Conservation (phyloP, 495 filamentous ascomycete genomes). For the Xylaria acuta region DNA sequence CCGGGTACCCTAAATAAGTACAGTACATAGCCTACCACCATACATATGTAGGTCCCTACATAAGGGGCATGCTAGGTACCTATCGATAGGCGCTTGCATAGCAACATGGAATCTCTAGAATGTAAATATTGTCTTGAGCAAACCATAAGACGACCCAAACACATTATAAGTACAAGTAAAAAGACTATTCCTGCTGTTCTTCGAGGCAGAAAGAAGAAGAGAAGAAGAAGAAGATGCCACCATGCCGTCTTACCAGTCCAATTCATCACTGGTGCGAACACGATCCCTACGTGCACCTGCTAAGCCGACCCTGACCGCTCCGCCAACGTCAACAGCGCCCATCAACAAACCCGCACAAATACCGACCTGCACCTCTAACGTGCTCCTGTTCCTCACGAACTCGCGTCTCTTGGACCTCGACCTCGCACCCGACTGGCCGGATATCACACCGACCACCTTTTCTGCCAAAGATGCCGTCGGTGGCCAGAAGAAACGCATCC, state of each 20-base stretch:
- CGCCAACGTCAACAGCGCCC: constrained; percentile 28
- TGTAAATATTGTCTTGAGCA: constrained; percentile 6
- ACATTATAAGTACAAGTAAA: not conserved
- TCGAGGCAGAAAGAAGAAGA: not conserved
- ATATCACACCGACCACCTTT: constrained; percentile 67
- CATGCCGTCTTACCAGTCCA: constrained; percentile 39
- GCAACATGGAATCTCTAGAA: constrained; percentile 1
- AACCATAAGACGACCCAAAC: not conserved
- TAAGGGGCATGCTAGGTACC: not conserved
- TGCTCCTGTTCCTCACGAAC: constrained; percentile 78
- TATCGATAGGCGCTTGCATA: constrained; percentile 10
- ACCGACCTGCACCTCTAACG: constrained; percentile 53
- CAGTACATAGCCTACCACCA: not conserved
- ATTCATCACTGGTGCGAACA: constrained; percentile 33
- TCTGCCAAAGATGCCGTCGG: constrained; percentile 68
- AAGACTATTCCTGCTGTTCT: not conserved
- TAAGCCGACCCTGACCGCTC: constrained; percentile 42
- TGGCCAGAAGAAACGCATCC: constrained; percentile 78
- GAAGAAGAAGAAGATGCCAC: constrained; percentile 38
- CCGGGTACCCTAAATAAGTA: too few relatives aligned
- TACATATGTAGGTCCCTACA: not conserved
- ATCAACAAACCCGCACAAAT: constrained; percentile 31
- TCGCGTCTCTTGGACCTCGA: constrained; percentile 81
- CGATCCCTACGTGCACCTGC: constrained; percentile 36
- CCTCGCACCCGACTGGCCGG: constrained; percentile 76